Base-by-base conservation (phyloP, 2,329 filamentous ascomycete genomes). In the Claviceps lovelessii region DNA sequence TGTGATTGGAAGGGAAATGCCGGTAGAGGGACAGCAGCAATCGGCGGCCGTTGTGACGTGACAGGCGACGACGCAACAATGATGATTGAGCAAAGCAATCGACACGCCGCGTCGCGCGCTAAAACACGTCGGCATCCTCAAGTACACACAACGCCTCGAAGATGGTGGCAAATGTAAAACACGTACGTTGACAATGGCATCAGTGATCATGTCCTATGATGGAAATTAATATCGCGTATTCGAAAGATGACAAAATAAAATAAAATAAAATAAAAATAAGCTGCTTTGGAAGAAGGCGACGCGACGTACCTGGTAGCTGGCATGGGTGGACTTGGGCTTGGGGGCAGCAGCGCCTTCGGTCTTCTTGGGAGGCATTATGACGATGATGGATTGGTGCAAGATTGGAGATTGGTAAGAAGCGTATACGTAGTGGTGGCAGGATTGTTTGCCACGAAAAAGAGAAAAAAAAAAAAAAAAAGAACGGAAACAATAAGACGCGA, bases 281-380 rank as follows among this genome's bases (percentile, higher is more conserved):
- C 19, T 37, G 35, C 35, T 37, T 37, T 37, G 10, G 4, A 5
- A 33, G 49, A 5, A 42, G 13, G 41, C 19, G 17, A 15, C 37
- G 57, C 33, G 61, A 70, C 77, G 62, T 67, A 81, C 79, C 76
- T 81, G 79, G 70, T 82, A 82, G 59, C 76, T 77, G 64, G 73
- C 75, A 63, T 81, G 78, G 59, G 70, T 65, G 62, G 79, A 75
- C 70, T 77, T 65, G 71, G 76, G 72, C 73, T 77, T 69, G 65
- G 69, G 58, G 49, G 63, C 58, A 58, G 63, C 59, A 58, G 63
- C 59, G 52, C 64, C 60, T 54, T 73, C 72, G 60, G 74, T 70
- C 72, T 80, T 80, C 75, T 80, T 81, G 70, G 79, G 75, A 76
- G 76, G 72, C 79, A 82, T 82, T 69, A 68, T 69, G 69, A 68